These are phyloP conservation scores for Pseudogymnoascus sp. DNA, from an alignment of 2,329 filamentous ascomycete species.

Conservation along the genomic window DNA sequence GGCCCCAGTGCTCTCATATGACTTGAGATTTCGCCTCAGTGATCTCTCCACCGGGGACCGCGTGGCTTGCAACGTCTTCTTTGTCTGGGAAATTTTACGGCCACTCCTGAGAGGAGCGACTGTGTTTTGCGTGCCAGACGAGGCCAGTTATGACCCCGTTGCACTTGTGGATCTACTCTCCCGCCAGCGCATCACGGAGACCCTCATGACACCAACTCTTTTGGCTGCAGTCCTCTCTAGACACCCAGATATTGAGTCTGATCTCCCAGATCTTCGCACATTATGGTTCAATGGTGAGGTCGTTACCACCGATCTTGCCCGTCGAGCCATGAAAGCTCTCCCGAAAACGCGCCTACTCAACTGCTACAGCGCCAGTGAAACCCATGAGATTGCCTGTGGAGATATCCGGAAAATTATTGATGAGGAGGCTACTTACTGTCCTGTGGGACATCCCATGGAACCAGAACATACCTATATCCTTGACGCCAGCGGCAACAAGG, in stretches of 20 bases:
- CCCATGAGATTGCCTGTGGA: conserved; percentile 50
- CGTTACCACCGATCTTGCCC: conserved; percentile 67
- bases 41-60: conserved; percentile 64
- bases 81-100: conserved; percentile 76
- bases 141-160: conserved; percentile 68
- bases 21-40: conserved; percentile 61
- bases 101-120: conserved; percentile 69
- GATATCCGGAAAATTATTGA: conserved; percentile 62
- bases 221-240: conserved; percentile 65
- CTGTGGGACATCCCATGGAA: conserved; percentile 63
- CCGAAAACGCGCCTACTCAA: conserved; percentile 65
- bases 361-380: conserved; percentile 76
- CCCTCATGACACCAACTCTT: conserved; percentile 74
- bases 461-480: conserved; percentile 63
- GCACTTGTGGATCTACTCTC: conserved; percentile 63
- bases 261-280: conserved; percentile 57
- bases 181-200: conserved; percentile 62
- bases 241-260: conserved; percentile 54
- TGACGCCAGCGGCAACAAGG: conserved; percentile 56
- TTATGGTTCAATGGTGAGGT: conserved; percentile 80
- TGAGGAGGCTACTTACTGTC: conserved; percentile 57
- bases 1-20: conserved; percentile 65
- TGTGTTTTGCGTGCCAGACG: conserved; percentile 65
- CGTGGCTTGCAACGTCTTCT: conserved; percentile 83
- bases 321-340: conserved; percentile 49